Base-by-base conservation (phyloP, 2,329 filamentous ascomycete species). In the Venturia oleaginea region DNA sequence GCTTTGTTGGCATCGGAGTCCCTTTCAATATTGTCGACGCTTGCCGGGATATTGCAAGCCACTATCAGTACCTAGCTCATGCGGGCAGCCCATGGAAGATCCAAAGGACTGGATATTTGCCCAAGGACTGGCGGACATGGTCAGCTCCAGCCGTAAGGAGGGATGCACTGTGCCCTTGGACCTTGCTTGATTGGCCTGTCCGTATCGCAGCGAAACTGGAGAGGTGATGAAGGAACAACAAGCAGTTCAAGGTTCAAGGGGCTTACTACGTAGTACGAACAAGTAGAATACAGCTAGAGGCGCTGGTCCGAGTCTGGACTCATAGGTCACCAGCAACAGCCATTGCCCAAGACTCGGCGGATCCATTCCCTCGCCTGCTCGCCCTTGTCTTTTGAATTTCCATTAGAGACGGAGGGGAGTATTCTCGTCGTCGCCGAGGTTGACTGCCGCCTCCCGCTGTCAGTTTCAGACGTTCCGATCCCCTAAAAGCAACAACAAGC, bases 391-490 rank as follows among this genome's bases (percentile, higher is more conserved):
- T 40, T 24, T 2, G 57, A 27, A 19, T 37, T 59, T 40, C 17
- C 22, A 24, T n/a, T n/a, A n/a, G n/a, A n/a, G n/a, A n/a, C n/a
- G n/a, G n/a, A n/a, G n/a, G n/a, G n/a, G n/a, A n/a, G n/a, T n/a
- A n/a, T n/a, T n/a, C n/a, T n/a, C n/a, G n/a, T 59, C n/a, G 37
- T 60, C 17, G 37, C 7, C 10, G 11, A 60, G 51, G 51, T n/a
- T 32, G 51, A 34, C 27, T 40, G 59, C 37, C 59, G 59, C 59
- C 59, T 60, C 34, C 59, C 59, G 59, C 59, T 42, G 59, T 60
- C 59, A 60, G 59, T 60, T 43, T 60, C 34, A 60, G 37, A 22
- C 59, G 19, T 30, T 34, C 22, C n/a, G 10, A 60, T 32, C 17
- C 8, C 34, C n/a, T 15, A 24, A 60, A 60, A 60, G 57, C 34